Percentiles rank a stretch among this genome's conserved stretches.
phyloP scores from a whole-genome alignment of 805 yeast genomes.

The Yarrowia phangngaensis region DNA sequence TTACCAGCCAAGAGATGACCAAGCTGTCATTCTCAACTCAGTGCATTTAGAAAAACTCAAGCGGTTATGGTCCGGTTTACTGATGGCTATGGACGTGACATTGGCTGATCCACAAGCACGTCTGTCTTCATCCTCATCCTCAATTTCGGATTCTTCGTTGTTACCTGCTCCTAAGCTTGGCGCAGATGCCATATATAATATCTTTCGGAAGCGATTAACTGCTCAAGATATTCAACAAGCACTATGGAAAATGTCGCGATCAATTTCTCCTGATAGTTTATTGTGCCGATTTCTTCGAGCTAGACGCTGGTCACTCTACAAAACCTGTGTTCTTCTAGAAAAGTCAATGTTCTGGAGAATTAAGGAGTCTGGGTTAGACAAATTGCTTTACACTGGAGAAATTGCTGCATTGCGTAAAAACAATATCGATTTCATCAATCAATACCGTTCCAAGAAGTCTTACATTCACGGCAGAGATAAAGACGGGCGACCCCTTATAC shows the following conservation, averaged over 20 bases:
- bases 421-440: constrained; percentile 63
- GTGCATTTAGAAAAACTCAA: too few relatives aligned
- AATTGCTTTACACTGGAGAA: constrained; percentile 57
- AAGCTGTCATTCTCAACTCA: too few relatives aligned
- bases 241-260: constrained; percentile 41
- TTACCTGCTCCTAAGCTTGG: not conserved
- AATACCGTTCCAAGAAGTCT: constrained; percentile 53
- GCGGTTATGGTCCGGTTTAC: too few relatives aligned
- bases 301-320: constrained; percentile 80
- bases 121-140: too few relatives aligned
- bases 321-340: constrained; percentile 75
- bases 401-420: constrained; percentile 58
- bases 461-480: constrained; percentile 94
- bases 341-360: constrained; percentile 90
- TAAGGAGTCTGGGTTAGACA: constrained; percentile 72
- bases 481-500: constrained; percentile 84
- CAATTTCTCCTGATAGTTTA: constrained; percentile 62
- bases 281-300: constrained; percentile 84
- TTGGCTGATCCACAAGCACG: too few relatives aligned
- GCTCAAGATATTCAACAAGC: constrained; percentile 27
- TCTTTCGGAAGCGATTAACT: not conserved
- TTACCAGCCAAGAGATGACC: too few relatives aligned
- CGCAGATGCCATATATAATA: constrained; percentile 1
- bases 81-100: too few relatives aligned
- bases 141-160: too few relatives aligned